A percentile compares a stretch with the other conserved stretches of the same genome.
Conservation (phyloP, 805 yeast genomes). For the Candida boidinii region DNA sequence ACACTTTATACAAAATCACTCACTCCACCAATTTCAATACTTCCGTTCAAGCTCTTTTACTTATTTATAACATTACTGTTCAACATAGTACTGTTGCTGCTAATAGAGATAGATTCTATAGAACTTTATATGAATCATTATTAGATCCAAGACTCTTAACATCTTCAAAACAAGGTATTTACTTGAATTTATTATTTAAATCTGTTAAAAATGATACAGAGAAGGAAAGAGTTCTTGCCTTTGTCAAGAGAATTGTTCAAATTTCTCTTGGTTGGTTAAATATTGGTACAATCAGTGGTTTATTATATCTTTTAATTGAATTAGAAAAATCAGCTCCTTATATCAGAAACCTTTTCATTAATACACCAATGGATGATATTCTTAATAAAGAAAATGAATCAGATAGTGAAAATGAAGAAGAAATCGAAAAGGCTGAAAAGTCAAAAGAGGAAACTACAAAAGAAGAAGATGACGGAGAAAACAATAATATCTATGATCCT, state of each 20-base stretch:
- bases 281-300: conserved; percentile 81
- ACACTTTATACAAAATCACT: conserved; percentile 80
- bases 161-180: conserved; percentile 92
- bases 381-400: conserved; percentile 36
- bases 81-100: conserved; percentile 41
- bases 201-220: conserved; percentile 66
- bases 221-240: conserved; percentile 68
- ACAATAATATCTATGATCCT: conserved; percentile 54
- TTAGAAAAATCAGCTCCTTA: conserved; percentile 58
- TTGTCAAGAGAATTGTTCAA: conserved; percentile 84
- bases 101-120: conserved; percentile 57
- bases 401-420: conserved; percentile 24
- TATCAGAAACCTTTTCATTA: conserved; percentile 51
- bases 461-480: conserved; percentile 7
- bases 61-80: conserved; percentile 71
- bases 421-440: conserved; percentile 15
- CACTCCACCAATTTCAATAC: conserved; percentile 94
- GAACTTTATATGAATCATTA: conserved; percentile 83
- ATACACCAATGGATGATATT: conserved; percentile 44
- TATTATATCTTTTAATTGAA: conserved; percentile 66
- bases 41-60: conserved; percentile 81
- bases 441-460: conserved; percentile 6
- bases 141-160: conserved; percentile 73
- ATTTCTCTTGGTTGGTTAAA: conserved; percentile 80
- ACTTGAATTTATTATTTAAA: conserved; percentile 77